phyloP scores from a whole-genome alignment of 225 moss, liverwort and hornwort genomes.

The Lunularia cruciata region DNA sequence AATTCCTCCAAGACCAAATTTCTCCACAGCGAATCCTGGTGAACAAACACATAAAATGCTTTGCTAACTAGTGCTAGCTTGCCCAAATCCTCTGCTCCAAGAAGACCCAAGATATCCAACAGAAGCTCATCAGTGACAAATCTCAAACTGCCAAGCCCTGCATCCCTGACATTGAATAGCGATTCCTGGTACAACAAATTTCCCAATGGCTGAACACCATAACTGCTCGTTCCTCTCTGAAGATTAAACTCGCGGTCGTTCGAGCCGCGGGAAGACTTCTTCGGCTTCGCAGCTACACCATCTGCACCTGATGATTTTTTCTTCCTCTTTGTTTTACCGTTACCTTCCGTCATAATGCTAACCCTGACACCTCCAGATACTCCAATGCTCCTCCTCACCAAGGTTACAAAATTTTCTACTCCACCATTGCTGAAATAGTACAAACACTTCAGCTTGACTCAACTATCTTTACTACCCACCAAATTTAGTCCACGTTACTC shows the following conservation, averaged over 20 bases:
- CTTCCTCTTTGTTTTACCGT: not conserved
- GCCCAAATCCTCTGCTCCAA: slow-evolving; percentile 53
- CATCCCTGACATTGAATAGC: slow-evolving; percentile 54
- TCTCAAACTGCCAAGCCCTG: slow-evolving; percentile 60
- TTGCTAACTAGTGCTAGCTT: slow-evolving; percentile 72
- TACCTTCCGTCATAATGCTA: too few species aligned
- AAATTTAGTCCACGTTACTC: too few species aligned
- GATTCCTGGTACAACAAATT: slow-evolving; percentile 64
- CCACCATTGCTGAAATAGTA: too few species aligned
- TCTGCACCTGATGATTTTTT: not conserved
- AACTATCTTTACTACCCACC: too few species aligned
- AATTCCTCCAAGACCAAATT: slow-evolving; percentile 64
- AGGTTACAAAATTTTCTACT: too few species aligned
- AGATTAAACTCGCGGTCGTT: slow-evolving; percentile 47
- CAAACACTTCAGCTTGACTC: too few species aligned
- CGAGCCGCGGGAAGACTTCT: not conserved
- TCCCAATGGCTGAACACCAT: slow-evolving; percentile 86
- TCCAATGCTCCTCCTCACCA: too few species aligned
- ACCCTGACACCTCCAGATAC: not conserved
- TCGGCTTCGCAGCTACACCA: too few species aligned
- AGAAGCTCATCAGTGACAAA: slow-evolving; percentile 65
- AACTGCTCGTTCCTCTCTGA: slow-evolving; percentile 65
- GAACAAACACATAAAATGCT: slow-evolving; percentile 77
- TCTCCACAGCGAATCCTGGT: slow-evolving; percentile 88
- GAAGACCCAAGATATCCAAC: slow-evolving; percentile 58